Percentiles rank a stretch among this genome's conserved stretches.
Evolutionary conservation across 345 rosid species (phyloP).

Genomic region (Eucalyptus rudis): DNA sequence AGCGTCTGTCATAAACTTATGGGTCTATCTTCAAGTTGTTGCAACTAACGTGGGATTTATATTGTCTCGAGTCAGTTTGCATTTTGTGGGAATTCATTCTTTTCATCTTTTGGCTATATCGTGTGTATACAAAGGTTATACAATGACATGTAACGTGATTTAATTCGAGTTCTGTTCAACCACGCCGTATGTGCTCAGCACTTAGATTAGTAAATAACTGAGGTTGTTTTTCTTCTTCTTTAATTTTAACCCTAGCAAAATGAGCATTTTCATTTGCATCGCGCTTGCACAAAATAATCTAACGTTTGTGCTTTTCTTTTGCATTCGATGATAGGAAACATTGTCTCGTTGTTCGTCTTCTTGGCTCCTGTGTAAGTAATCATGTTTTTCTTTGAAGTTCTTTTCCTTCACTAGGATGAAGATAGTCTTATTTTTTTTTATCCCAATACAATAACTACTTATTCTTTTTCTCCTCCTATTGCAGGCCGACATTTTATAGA

Average conservation of each 20-base stretch:
- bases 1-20: not conserved
- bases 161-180: not conserved
- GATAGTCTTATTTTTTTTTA: not conserved
- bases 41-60: not conserved
- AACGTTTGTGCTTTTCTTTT: not conserved
- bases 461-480: not conserved
- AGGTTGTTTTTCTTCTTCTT: not conserved
- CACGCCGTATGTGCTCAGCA: not conserved
- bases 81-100: not conserved
- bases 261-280: not conserved
- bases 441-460: not conserved
- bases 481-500: conserved; percentile 73
- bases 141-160: not conserved
- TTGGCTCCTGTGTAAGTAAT: conserved; percentile 83
- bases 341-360: conserved; percentile 60
- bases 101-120: not conserved
- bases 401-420: not conserved
- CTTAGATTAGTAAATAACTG: not conserved
- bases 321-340: conserved; percentile 40
- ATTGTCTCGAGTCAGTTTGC: not conserved
- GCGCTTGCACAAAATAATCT: not conserved
- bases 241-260: not conserved
- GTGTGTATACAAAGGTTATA: not conserved
- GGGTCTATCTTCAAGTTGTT: not conserved
- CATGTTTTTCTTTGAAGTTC: not conserved